These are phyloP conservation scores for Astrothelium subdiscretum DNA, from an alignment of 495 filamentous ascomycete species.

Conservation along the genomic window DNA sequence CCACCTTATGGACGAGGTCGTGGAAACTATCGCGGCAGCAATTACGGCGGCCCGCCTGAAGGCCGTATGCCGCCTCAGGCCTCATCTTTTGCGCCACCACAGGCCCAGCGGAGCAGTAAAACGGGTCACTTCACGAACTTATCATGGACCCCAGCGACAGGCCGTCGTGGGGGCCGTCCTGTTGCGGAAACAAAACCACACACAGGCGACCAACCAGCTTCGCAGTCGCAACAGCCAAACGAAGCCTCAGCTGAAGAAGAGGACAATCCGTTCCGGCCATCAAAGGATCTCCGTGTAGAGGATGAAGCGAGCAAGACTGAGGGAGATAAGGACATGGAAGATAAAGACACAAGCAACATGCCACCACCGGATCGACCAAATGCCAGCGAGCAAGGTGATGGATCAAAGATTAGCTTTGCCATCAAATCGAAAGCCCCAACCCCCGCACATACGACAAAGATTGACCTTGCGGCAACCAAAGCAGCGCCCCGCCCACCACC, in stretches of 20 bases:
- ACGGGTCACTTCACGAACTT: conserved; percentile 45
- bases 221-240: neutral
- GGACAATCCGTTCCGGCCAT: conserved; percentile 49
- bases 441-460: conserved; percentile 39
- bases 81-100: conserved; percentile 4
- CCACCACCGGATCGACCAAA: conserved; percentile 37
- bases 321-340: conserved; percentile 13
- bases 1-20: conserved; percentile 43
- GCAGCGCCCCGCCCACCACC: conserved; percentile 29
- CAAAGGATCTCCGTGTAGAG: conserved; percentile 54
- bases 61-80: neutral
- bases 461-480: conserved; percentile 64
- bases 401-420: conserved; percentile 76
- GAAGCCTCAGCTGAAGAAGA: conserved; percentile 33
- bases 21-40: conserved; percentile 42
- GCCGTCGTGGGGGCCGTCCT: conserved; percentile 34
- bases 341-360: conserved; percentile 20
- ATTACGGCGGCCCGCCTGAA: conserved; percentile 26
- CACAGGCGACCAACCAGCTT: neutral
- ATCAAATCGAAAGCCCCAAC: conserved; percentile 61
- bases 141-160: conserved; percentile 45
- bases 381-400: conserved; percentile 31
- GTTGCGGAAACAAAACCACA: conserved; percentile 5
- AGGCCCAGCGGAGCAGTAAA: conserved; percentile 28
- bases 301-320: conserved; percentile 40